A percentile compares a stretch with the other conserved stretches of the same genome.
Evolutionary conservation across 257 asterid genomes (phyloP).

Genomic region (Solanum commersonii): DNA sequence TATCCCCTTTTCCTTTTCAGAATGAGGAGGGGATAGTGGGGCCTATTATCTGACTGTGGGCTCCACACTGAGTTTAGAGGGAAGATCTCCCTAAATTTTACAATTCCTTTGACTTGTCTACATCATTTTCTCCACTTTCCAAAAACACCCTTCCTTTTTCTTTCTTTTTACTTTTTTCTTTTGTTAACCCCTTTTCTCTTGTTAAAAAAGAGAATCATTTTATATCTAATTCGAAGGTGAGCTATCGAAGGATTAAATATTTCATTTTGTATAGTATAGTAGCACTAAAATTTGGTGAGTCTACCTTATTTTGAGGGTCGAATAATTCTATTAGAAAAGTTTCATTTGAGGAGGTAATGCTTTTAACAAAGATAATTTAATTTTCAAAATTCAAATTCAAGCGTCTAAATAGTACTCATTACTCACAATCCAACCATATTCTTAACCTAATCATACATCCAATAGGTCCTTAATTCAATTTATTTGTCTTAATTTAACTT

Average conservation of each 20-base stretch:
- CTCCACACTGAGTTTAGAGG: not conserved
- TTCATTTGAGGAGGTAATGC: not conserved
- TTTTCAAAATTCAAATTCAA: not conserved
- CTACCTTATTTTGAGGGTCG: not conserved
- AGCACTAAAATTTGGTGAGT: not conserved
- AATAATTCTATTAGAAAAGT: not conserved
- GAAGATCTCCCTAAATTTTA: slow-evolving; percentile 26
- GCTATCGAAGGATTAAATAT: too few relatives aligned
- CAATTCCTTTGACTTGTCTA: slow-evolving; percentile 25
- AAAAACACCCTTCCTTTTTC: not conserved
- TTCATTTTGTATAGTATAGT: not conserved
- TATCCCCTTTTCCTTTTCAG: slow-evolving; percentile 1
- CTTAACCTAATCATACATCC: too few relatives aligned
- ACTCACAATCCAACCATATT: not conserved
- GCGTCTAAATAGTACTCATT: too few relatives aligned
- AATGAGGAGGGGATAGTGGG: not conserved
- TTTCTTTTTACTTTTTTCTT: too few relatives aligned
- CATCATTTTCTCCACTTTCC: not conserved
- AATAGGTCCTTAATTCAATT: not conserved
- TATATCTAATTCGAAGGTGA: not conserved
- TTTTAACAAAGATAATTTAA: not conserved
- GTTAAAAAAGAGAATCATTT: not conserved
- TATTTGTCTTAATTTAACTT: too few relatives aligned
- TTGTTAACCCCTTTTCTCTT: not conserved
- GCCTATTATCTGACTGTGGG: not conserved